These are phyloP conservation scores for Verticillium nonalfalfae DNA, from an alignment of 2,329 filamentous ascomycete genomes.

Conservation along the genomic window DNA sequence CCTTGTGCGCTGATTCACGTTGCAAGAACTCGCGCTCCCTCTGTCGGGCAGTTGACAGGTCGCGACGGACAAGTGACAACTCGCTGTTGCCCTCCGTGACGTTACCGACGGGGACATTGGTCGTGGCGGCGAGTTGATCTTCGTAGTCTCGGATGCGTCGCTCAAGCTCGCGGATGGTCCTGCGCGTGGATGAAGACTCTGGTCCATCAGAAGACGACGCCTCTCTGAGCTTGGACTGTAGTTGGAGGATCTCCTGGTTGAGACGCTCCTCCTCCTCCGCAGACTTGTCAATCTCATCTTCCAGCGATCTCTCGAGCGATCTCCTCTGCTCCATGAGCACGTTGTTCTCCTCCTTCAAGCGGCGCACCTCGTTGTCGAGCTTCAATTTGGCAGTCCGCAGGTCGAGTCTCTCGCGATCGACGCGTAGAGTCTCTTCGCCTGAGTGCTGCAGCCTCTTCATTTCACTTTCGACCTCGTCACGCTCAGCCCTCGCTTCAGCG, in stretches of 20 bases:
- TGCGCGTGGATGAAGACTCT: constrained; percentile 52
- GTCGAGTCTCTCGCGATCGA: constrained; percentile 65
- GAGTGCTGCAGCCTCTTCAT: constrained; percentile 48
- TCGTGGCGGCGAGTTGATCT: constrained; percentile 26
- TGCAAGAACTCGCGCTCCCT: constrained; percentile 60
- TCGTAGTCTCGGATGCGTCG: constrained; percentile 51
- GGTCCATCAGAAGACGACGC: constrained; percentile 41
- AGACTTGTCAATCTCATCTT: constrained; percentile 60
- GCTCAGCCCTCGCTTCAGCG: constrained; percentile 55
- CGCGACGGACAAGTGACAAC: constrained; percentile 54
- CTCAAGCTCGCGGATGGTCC: constrained; percentile 61
- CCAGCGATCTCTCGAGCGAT: constrained; percentile 55
- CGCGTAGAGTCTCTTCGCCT: constrained; percentile 50
- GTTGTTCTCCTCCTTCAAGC: constrained; percentile 58
- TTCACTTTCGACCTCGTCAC: constrained; percentile 59
- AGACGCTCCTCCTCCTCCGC: constrained; percentile 60
- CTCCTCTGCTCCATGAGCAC: constrained; percentile 49
- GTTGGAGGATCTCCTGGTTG: constrained; percentile 44
- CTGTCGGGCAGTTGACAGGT: constrained; percentile 57
- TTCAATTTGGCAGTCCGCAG: constrained; percentile 61
- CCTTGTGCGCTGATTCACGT: constrained; percentile 58
- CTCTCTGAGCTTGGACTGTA: constrained; percentile 39
- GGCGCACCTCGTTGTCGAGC: constrained; percentile 60
- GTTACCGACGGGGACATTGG: constrained; percentile 24
- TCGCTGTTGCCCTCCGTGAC: constrained; percentile 41